Base-by-base conservation (phyloP, 2,329 filamentous ascomycete genomes). In the Dothideomycetes sp. region DNA sequence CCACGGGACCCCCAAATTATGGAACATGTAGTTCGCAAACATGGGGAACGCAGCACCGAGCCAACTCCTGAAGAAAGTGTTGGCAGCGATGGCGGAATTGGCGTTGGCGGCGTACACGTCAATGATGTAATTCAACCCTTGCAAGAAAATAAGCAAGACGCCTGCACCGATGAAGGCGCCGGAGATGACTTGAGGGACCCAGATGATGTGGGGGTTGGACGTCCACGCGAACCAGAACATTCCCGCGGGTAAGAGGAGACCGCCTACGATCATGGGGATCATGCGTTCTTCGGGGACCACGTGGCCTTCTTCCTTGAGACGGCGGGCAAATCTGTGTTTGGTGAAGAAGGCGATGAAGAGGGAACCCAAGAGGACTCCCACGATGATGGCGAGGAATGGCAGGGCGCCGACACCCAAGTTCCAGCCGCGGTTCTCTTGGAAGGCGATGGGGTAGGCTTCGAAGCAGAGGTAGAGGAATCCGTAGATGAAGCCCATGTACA, bases 161-260 rank as follows among this genome's bases (percentile, higher is more conserved):
- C 61, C 51, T 45, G 64, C 61, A 1, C 67, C 68, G 17, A 69
- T 58, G 27, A 59, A 58, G 0, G 67, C 49, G 2, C 62, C 64
- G 4, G 64, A 57, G 3, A 69, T 50, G 1, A 67, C 63, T 27
- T 67, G 64, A 1, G 63, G 59, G 12, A 67, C 61, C 66, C 66
- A 70, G 10, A 54, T 59, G 27, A 68, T 33, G 25, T 17, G 23
- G 3, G 55, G 55, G 34, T 55, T 58, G 1, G 62, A 63, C 5
- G 54, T 62, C 69, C 69, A 71, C 11, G 60, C 66, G 45, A 69
- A 69, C 62, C 64, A 67, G 48, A 69, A 69, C 5, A 70, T 52
- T 25, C 67, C 66, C 28, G 53, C 51, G 0, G 67, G 65, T 4
- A 71, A 52, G 4, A 65, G 45, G 9, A 64, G 46, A 0, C 58